phyloP scores from a whole-genome alignment of 306 rosid species.

The Nissolia schottii region DNA sequence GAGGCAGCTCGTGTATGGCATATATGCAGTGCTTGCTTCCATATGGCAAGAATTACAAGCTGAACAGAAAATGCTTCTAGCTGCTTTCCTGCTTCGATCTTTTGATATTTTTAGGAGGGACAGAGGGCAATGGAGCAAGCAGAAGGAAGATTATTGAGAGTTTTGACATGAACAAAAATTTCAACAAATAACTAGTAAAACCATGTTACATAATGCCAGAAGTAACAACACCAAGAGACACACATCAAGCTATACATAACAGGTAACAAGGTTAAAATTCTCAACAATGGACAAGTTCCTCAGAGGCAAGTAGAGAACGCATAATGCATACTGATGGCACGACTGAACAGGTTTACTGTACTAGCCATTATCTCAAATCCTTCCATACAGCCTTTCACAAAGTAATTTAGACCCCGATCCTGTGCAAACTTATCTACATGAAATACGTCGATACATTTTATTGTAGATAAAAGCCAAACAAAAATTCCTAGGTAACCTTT shows the following conservation, averaged over 20 bases:
- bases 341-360: conserved; percentile 4
- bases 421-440: neutral
- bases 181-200: conserved; percentile 10
- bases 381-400: neutral
- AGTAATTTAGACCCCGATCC: neutral
- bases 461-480: neutral
- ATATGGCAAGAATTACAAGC: conserved; percentile 97
- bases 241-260: neutral
- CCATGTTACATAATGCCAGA: neutral
- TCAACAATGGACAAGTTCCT: conserved; percentile 4
- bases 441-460: neutral
- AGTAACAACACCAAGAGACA: conserved; percentile 11
- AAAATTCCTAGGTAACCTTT: neutral
- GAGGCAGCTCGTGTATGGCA: conserved; percentile 99
- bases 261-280: conserved; percentile 8
- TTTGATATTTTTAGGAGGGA: conserved; percentile 15
- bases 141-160: neutral
- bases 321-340: conserved; percentile 10
- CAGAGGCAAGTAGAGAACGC: conserved; percentile 12
- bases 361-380: neutral
- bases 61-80: conserved; percentile 93
- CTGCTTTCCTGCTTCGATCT: conserved; percentile 66
- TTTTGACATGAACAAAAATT: neutral
- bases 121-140: neutral
- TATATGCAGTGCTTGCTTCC: conserved; percentile 97